Evolutionary conservation across 2,329 filamentous ascomycete genomes (phyloP).

Genomic region (Xylaria sp.): DNA sequence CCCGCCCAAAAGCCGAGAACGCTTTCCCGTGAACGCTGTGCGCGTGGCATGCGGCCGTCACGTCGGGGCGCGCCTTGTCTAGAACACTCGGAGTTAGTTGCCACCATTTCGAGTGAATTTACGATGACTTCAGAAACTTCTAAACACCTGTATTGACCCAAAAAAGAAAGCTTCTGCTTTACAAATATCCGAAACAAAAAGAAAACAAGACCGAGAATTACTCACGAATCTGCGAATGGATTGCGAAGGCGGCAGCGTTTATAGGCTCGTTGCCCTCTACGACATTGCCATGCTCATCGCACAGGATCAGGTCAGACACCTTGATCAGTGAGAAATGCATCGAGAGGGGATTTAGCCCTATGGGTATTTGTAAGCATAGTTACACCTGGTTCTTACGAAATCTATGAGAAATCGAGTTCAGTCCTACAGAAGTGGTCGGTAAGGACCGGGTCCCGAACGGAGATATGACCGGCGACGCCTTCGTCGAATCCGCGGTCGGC

Average conservation of each 20-base stretch:
- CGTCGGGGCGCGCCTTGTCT: conserved; percentile 67
- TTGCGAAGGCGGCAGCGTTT: conserved; percentile 71
- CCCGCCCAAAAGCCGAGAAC: conserved; percentile 66
- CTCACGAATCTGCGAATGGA: conserved; percentile 64
- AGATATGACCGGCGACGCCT: conserved; percentile 72
- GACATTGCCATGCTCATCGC: conserved; percentile 67
- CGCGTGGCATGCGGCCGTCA: conserved; percentile 69
- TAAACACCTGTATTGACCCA: too few species aligned
- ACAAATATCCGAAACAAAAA: too few species aligned
- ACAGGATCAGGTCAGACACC: conserved; percentile 68
- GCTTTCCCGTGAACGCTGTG: conserved; percentile 70
- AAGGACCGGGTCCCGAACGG: conserved; percentile 69
- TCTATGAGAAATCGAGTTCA: too few species aligned
- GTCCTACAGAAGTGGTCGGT: conserved; percentile 67
- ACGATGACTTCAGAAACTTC: too few species aligned
- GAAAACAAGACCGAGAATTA: too few species aligned
- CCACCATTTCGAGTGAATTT: too few species aligned
- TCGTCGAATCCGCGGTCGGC: conserved; percentile 70
- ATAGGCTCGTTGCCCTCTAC: conserved; percentile 66
- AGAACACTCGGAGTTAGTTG: too few species aligned
- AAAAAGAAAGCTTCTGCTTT: too few species aligned
- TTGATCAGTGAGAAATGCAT: conserved; percentile 70
- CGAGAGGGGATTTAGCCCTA: conserved; percentile 56
- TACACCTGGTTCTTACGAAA: not conserved
- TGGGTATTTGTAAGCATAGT: not conserved